Evolutionary conservation across 139 green algal species (phyloP), one percentile per base, ranked within the genome.

Genomic region (Micractinium sp.): DNA sequence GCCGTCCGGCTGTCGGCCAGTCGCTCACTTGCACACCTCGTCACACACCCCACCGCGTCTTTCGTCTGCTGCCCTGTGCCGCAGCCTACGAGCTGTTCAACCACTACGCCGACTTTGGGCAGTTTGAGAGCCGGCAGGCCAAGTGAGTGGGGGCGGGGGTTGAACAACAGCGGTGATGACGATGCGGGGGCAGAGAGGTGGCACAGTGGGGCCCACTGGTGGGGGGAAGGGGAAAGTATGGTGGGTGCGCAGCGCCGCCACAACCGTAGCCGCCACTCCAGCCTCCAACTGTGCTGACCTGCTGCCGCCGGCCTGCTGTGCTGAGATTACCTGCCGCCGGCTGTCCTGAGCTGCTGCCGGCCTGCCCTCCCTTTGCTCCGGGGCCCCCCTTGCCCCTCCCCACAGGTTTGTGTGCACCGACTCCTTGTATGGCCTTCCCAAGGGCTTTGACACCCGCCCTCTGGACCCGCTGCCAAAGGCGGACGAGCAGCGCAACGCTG

Each of bases 91-190:
- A 88, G 29, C 78, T 93, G 63, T 93, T 81, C n/a, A n/a, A 53
- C 0, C 90, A 93, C 25, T 93, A 86, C 63, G 79, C 85, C 71
- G 83, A 85, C 12, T 91, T 90, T 77, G 90, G 90, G 16, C 90
- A 93, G 88, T 93, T 91, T 87, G 90, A 93, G 78, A 71, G 86
- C 29, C 67, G 90, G 2, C 38, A 19, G 23, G 47, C 87, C 69
- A 90, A 71, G 76, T 93, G 88, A 63, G 88, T 23, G 63, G 14
- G 22, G 56, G 56, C 18, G 3, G 31, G 9, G 33, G 31, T 2
- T 0, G 56, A 0, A 15, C n/a, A 60, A 31, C 31, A 31, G 56
- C 56, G 2, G 27, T 23, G 38, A n/a, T 16, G 22, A 61, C 63
- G 15, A 33, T 56, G 53, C 4, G 14, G 36, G 2, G 38, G 76